These are phyloP conservation scores for Paracamarosporium sp. DNA, from an alignment of 2,329 filamentous ascomycete genomes.

Conservation along the genomic window DNA sequence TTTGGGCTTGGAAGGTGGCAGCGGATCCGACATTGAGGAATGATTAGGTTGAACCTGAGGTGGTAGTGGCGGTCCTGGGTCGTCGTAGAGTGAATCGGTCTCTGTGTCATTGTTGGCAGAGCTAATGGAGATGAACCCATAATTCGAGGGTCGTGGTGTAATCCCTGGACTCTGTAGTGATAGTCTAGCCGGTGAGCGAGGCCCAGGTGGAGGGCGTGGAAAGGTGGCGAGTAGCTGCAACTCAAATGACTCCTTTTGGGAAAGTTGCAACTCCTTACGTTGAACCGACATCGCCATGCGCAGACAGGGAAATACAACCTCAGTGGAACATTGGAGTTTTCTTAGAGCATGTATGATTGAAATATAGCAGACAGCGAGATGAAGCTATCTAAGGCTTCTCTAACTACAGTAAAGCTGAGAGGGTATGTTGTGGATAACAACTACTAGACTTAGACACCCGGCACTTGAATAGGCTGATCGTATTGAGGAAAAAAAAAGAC, in stretches of 20 bases:
- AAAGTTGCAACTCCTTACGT: slow-evolving; percentile 7
- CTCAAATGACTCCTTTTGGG: background rate
- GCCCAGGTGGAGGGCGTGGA: slow-evolving; percentile 15
- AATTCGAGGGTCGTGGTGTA: slow-evolving; percentile 11
- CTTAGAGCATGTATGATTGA: background rate
- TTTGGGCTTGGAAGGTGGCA: background rate
- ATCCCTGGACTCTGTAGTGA: slow-evolving; percentile 1
- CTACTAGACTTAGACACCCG: background rate
- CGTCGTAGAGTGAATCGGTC: slow-evolving; percentile 13
- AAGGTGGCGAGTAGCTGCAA: slow-evolving; percentile 19
- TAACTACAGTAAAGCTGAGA: background rate
- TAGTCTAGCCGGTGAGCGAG: background rate
- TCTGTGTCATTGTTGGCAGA: background rate
- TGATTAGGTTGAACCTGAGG: background rate
- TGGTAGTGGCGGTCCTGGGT: background rate
- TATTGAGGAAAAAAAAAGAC: background rate
- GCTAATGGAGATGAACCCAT: slow-evolving; percentile 18
- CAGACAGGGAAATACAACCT: too few relatives aligned
- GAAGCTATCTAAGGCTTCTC: background rate
- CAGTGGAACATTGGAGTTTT: background rate
- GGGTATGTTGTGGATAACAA: background rate
- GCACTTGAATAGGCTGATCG: background rate
- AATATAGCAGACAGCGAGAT: background rate
- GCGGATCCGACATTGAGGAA: background rate
- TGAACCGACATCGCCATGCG: background rate